Evolutionary conservation across 345 rosid species (phyloP).

Genomic region (Kernera saxatilis): DNA sequence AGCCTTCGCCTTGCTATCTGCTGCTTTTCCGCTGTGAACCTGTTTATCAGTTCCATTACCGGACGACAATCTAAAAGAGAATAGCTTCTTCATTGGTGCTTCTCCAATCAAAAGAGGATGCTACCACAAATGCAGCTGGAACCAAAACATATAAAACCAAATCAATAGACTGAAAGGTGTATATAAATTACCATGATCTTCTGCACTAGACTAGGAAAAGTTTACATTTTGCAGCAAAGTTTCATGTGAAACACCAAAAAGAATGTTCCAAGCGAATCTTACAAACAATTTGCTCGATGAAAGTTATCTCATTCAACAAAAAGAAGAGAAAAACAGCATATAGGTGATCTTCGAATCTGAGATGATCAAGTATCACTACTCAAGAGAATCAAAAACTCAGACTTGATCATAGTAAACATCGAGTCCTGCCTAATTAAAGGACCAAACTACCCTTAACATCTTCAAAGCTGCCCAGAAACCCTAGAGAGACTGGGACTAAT

Average conservation of each 20-base stretch:
- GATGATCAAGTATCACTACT: neutral
- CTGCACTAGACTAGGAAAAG: neutral
- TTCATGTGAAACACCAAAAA: neutral
- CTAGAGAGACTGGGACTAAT: neutral
- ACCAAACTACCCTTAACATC: constrained; percentile 29
- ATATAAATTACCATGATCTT: neutral
- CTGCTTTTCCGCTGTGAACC: constrained; percentile 37
- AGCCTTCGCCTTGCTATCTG: constrained; percentile 30
- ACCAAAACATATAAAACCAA: constrained; percentile 13
- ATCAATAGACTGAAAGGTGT: constrained; percentile 17
- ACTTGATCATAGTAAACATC: constrained; percentile 10
- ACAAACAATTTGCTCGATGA: neutral
- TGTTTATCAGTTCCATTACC: constrained; percentile 48
- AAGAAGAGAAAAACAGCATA: neutral
- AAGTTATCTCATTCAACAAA: neutral
- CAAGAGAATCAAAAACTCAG: neutral
- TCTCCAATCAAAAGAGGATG: constrained; percentile 28
- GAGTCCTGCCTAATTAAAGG: neutral
- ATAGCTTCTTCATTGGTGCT: constrained; percentile 75
- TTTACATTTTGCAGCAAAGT: neutral
- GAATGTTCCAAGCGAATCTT: neutral
- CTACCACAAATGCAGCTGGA: constrained; percentile 37
- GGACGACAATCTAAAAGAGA: constrained; percentile 68
- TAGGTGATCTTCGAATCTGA: no score
- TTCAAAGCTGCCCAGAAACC: constrained; percentile 22